Evolutionary conservation across 2,329 filamentous ascomycete genomes (phyloP).

Genomic region (Neoascochyta sp.): DNA sequence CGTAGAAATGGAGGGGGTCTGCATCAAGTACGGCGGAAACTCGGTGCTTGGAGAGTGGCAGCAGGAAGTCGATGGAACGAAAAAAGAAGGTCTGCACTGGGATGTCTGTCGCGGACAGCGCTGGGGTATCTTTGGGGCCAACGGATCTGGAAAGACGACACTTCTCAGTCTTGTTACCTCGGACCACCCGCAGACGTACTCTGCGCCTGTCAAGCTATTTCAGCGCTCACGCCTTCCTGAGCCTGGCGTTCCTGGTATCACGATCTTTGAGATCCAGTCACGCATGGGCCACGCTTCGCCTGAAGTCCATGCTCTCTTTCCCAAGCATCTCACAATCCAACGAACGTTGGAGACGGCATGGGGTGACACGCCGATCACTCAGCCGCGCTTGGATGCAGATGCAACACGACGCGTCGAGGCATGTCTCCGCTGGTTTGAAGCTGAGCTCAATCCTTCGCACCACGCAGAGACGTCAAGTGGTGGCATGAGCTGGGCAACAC

Average conservation of each 20-base stretch:
- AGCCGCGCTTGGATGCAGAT: slow-evolving; percentile 59
- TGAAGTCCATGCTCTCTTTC: slow-evolving; percentile 91
- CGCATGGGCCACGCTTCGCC: slow-evolving; percentile 91
- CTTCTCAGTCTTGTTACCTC: slow-evolving; percentile 89
- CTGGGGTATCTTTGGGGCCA: slow-evolving; percentile 90
- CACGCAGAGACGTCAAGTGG: slow-evolving; percentile 5
- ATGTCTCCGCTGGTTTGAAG: slow-evolving; percentile 70
- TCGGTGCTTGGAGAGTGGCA: slow-evolving; percentile 78
- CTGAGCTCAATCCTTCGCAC: slow-evolving; percentile 63
- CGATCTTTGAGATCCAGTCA: slow-evolving; percentile 86
- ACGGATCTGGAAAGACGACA: slow-evolving; percentile 94
- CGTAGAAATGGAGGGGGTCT: slow-evolving; percentile 82
- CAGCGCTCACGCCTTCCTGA: slow-evolving; percentile 75
- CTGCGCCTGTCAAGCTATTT: slow-evolving; percentile 81
- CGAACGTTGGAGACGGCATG: slow-evolving; percentile 80
- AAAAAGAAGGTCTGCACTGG: slow-evolving; percentile 70
- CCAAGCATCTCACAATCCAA: slow-evolving; percentile 68
- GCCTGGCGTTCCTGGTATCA: slow-evolving; percentile 68
- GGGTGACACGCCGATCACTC: slow-evolving; percentile 78
- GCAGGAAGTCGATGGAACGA: slow-evolving; percentile 52
- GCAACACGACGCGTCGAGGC: slow-evolving; percentile 62
- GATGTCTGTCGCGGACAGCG: slow-evolving; percentile 76
- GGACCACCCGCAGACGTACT: slow-evolving; percentile 93
- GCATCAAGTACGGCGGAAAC: slow-evolving; percentile 74
- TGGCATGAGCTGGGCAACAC: slow-evolving; percentile 61